Percentiles rank a stretch among this genome's conserved stretches.
phyloP scores from a whole-genome alignment of 306 rosid species.

The Sophora flavescens region DNA sequence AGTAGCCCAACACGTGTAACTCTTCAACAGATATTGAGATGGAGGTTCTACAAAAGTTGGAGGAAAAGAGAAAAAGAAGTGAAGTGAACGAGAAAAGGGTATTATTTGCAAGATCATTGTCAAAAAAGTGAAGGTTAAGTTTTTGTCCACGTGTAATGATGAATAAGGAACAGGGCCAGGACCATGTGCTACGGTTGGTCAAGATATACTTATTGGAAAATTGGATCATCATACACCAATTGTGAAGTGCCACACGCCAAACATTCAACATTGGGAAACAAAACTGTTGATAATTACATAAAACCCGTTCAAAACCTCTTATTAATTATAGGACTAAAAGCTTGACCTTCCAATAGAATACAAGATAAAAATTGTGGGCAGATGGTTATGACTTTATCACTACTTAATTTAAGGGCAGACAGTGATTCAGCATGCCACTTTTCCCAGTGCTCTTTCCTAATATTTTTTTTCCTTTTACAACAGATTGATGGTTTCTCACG shows the following conservation, averaged over 20 bases:
- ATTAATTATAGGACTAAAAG: background rate
- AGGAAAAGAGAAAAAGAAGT: constrained; percentile 45
- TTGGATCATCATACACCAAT: background rate
- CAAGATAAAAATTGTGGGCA: background rate
- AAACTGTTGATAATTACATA: constrained; percentile 23
- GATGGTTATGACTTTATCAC: background rate
- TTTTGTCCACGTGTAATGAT: constrained; percentile 43
- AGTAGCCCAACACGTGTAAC: constrained; percentile 68
- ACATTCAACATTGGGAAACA: constrained; percentile 25
- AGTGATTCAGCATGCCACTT: constrained; percentile 44
- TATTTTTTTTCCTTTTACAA: constrained; percentile 7
- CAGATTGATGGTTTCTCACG: constrained; percentile 57
- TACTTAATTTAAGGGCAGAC: constrained; percentile 42
- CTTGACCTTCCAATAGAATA: constrained; percentile 7
- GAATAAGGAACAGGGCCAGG: constrained; percentile 35
- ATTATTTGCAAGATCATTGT: constrained; percentile 41
- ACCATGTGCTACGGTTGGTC: constrained; percentile 40
- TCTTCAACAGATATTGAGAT: constrained; percentile 39
- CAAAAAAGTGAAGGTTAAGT: constrained; percentile 49
- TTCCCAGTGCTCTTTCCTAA: constrained; percentile 37
- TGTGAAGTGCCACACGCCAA: constrained; percentile 20
- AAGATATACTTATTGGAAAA: constrained; percentile 21
- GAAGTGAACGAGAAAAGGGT: constrained; percentile 41
- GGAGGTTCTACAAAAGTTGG: constrained; percentile 41
- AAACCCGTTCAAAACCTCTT: constrained; percentile 23